Evolutionary conservation across 2,329 filamentous ascomycete species (phyloP).

Genomic region (Arthrinium puccinioides): DNA sequence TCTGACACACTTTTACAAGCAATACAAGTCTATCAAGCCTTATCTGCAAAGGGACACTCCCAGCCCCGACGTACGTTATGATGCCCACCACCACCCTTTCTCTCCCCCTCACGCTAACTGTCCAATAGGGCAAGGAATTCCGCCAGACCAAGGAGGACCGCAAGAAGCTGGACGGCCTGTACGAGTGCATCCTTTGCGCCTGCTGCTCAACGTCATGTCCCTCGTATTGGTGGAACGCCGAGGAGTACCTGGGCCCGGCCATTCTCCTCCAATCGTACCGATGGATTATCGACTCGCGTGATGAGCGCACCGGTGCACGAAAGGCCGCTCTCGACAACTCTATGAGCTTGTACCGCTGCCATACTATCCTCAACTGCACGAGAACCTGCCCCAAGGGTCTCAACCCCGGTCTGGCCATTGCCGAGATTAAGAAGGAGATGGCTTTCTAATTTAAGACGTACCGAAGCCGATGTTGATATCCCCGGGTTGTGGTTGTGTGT

Average conservation of each 20-base stretch:
- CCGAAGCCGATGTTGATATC: not conserved
- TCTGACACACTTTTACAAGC: constrained; percentile 98
- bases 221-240: constrained; percentile 99
- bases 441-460: constrained; percentile 38
- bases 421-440: constrained; percentile 98
- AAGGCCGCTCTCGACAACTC: constrained; percentile 93
- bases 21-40: constrained; percentile 99
- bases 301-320: constrained; percentile 81
- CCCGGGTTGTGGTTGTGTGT: not conserved
- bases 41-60: constrained; percentile 90
- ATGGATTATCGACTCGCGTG: constrained; percentile 92
- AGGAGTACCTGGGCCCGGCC: constrained; percentile 96
- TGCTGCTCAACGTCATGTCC: constrained; percentile 99
- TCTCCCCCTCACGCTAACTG: too few species aligned
- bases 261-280: constrained; percentile 96
- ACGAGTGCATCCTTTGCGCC: constrained; percentile 98
- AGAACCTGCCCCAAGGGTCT: constrained; percentile 96
- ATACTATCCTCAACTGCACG: constrained; percentile 99
- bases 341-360: constrained; percentile 98
- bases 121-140: constrained; percentile 78
- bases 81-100: constrained; percentile 7
- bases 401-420: constrained; percentile 92
- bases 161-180: constrained; percentile 93
- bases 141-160: constrained; percentile 87
- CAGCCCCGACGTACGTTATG: constrained; percentile 64